A percentile compares a stretch with the other conserved stretches of the same genome.
Conservation (phyloP, 2,329 filamentous ascomycete species). For the Stemphylium beticola region DNA sequence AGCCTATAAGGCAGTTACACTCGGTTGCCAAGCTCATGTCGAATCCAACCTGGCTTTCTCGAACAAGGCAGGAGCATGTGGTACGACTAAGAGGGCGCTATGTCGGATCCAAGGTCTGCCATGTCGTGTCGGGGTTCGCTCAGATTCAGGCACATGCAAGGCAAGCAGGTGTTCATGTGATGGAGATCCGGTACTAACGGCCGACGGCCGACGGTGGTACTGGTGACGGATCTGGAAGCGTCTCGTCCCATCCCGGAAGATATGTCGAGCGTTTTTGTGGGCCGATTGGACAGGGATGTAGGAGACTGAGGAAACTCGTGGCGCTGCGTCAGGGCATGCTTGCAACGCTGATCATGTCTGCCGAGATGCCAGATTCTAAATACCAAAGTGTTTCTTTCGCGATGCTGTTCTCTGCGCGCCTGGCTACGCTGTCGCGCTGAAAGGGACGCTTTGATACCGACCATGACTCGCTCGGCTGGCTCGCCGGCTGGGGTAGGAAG, state of each 20-base stretch:
- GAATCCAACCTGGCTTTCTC: slow-evolving; percentile 2
- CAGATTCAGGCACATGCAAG: background rate
- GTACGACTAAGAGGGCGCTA: background rate
- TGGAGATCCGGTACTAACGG: slow-evolving; percentile 9
- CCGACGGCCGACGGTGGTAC: slow-evolving; percentile 8
- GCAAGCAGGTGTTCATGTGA: slow-evolving; percentile 5
- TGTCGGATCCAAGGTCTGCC: background rate
- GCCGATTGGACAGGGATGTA: slow-evolving; percentile 22
- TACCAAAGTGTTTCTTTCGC: background rate
- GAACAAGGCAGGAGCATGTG: background rate
- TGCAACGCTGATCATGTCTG: slow-evolving; percentile 1
- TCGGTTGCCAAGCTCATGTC: slow-evolving; percentile 13
- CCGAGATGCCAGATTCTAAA: background rate
- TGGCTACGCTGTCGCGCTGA: background rate
- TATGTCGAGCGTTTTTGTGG: slow-evolving; percentile 26
- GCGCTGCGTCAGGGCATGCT: slow-evolving; percentile 19
- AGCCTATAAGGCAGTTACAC: slow-evolving; percentile 22
- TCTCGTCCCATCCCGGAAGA: slow-evolving; percentile 16
- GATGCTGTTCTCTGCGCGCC: background rate
- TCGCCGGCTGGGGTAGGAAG: slow-evolving; percentile 3
- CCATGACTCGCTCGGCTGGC: slow-evolving; percentile 19
- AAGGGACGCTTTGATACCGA: background rate
- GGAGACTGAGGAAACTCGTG: slow-evolving; percentile 18
- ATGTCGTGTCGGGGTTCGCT: background rate
- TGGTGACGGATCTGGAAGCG: slow-evolving; percentile 30